Evolutionary conservation across 495 filamentous ascomycete genomes (phyloP), one percentile per base, ranked within the genome.

Genomic region (Penicillium paradoxum): DNA sequence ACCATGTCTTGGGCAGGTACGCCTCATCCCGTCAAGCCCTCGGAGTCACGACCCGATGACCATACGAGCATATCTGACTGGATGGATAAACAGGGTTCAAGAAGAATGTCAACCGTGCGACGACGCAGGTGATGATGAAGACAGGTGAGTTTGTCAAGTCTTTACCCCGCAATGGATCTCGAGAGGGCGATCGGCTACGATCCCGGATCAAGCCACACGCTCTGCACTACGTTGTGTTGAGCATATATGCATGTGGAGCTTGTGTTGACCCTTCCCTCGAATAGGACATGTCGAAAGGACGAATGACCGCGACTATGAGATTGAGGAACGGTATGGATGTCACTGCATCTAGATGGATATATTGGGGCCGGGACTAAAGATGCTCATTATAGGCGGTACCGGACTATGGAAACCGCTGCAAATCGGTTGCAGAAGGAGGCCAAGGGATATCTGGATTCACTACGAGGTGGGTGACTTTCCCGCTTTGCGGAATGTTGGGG

Each of bases 111-210:
- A 93, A 93, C 77, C 89, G 93, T 71, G 92, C 93, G 54, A 96
- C 91, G 71, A 97, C 95, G 69, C 92, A 96, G 85, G 92, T 97
- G 49, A 97, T 98, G 91, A 97, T 98, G 93, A 98, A 97, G 79
- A 91, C 93, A 17, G 89, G 86, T 89, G 65, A 56, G 76, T 63
- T 17, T 44, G 37, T 22, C 32, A 45, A 59, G 32, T 46, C 41
- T 40, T n/a, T 59, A 58, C 59, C 59, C 63, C 62, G 45, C 59
- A 60, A 56, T 51, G 34, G 34, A 33, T 25, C 45, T 48, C 45
- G 19, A 44, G 41, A 44, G n/a, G 14, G 19, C 22, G 40, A 43
- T 43, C 40, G 40, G 22, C 14, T 24, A 9, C 5, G 40, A 27
- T 27, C 41, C 41, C 24, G 13, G 41, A 29, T 27, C n/a, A 25